Evolutionary conservation across 2,329 filamentous ascomycete species (phyloP), one percentile per base, ranked within the genome.

Genomic region (Claviceps pazoutovae): DNA sequence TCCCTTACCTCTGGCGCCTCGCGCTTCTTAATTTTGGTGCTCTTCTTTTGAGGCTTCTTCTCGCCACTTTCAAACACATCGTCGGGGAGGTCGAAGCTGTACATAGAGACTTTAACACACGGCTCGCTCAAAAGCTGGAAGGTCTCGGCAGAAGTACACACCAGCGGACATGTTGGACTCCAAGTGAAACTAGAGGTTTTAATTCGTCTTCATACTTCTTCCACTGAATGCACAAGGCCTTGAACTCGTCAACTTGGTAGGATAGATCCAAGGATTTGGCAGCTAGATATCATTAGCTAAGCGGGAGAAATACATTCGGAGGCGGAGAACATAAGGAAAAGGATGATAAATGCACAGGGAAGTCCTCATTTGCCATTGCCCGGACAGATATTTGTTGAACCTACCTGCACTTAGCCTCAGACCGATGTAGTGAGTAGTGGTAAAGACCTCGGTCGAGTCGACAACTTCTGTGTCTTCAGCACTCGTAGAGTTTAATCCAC

Each of bases 351-450:
- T 34, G 23, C 17, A 8, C 16, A 19, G 37, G 26, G 6, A 36
- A 39, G 16, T 14, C 13, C 19, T 50, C 13, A 45, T 16, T 34
- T 34, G 3, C 45, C 5, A 50, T 49, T 7, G 21, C 36, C 38
- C 44, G 34, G 9, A 11, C 5, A 45, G 50, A 26, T 21, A 13
- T 7, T 34, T 30, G n/a, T 6, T 34, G 37, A 41, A 71, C 79
- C 64, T 75, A 88, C 87, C 84, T 72, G 83, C 78, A 39, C 76
- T 75, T 51, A 96, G 70, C 60, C 91, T 85, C 47, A 97, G 75
- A 38, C 93, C 93, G 62, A 98, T 88, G 64, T 97, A 98, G 66
- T 90, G 91, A 1, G 90, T 96, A 23, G 88, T 89, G 0, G 91
- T 97, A 64, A 87, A 95, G 30, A 97, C 71, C 52, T 74, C 72